phyloP scores from a whole-genome alignment of 2,329 filamentous ascomycete species.

The Talaromyces sp. region DNA sequence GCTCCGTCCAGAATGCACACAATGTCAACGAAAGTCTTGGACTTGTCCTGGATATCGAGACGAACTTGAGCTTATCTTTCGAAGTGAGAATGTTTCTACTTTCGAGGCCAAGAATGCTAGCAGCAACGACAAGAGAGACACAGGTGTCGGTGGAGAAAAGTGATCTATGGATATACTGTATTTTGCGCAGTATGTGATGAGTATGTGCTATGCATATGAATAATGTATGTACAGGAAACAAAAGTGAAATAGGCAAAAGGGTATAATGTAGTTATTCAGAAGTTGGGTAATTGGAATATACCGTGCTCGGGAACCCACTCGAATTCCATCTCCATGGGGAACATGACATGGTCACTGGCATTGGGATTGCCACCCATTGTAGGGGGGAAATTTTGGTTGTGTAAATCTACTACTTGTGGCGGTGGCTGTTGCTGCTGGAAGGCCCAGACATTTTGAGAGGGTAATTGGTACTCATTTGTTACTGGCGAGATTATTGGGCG shows the following conservation, averaged over 20 bases:
- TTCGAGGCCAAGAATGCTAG: neutral
- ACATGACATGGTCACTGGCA: neutral
- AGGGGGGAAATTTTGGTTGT: neutral
- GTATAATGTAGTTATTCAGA: slow-evolving; percentile 6
- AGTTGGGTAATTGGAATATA: slow-evolving; percentile 14
- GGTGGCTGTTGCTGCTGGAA: slow-evolving; percentile 7
- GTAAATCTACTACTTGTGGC: neutral
- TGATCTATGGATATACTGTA: neutral
- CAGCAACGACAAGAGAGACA: neutral
- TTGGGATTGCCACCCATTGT: neutral
- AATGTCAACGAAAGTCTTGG: neutral
- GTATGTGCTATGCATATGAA: neutral
- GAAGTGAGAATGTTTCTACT: neutral
- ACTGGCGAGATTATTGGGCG: neutral
- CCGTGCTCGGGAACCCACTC: slow-evolving; percentile 16
- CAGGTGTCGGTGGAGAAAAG: neutral
- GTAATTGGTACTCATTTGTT: neutral
- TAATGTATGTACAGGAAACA: neutral
- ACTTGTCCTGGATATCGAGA: slow-evolving; percentile 7
- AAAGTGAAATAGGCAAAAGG: neutral
- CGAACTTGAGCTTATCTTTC: neutral
- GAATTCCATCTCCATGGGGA: slow-evolving; percentile 15
- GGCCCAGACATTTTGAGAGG: slow-evolving; percentile 6
- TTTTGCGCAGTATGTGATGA: neutral
- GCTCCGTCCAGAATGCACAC: neutral